A percentile compares a stretch with the other conserved stretches of the same genome.
Evolutionary conservation across 2,329 filamentous ascomycete species (phyloP).

Genomic region (Nemania diffusa): DNA sequence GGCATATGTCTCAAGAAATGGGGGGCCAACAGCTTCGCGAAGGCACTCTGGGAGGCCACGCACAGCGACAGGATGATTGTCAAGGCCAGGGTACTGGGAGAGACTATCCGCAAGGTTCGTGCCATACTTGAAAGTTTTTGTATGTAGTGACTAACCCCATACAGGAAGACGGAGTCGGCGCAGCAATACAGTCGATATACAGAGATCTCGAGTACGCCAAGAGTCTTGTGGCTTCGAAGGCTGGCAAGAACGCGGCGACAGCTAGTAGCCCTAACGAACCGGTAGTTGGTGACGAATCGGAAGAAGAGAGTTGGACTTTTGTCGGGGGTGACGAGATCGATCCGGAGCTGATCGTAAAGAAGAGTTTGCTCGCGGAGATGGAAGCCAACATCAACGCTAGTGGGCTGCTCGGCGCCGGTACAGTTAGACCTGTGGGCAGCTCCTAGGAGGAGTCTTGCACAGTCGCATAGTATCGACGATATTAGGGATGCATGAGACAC

Average conservation of each 20-base stretch:
- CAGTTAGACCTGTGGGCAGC: slow-evolving; percentile 21
- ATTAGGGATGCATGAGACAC: slow-evolving; percentile 29
- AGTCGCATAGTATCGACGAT: slow-evolving; percentile 42
- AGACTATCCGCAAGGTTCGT: slow-evolving; percentile 85
- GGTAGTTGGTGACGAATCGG: slow-evolving; percentile 65
- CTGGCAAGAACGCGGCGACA: slow-evolving; percentile 59
- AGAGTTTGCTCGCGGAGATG: slow-evolving; percentile 43
- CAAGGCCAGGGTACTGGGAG: slow-evolving; percentile 83
- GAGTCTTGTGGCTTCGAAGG: slow-evolving; percentile 77
- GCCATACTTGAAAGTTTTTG: slow-evolving; percentile 10
- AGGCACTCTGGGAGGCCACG: slow-evolving; percentile 90
- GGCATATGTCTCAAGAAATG: slow-evolving; percentile 90
- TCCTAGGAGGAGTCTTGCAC: slow-evolving; percentile 44
- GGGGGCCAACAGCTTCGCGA: slow-evolving; percentile 85
- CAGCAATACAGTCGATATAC: slow-evolving; percentile 91
- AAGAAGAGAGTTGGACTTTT: slow-evolving; percentile 92
- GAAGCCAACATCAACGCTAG: slow-evolving; percentile 37
- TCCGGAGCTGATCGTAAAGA: slow-evolving; percentile 48
- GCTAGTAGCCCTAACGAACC: slow-evolving; percentile 47
- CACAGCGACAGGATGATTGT: slow-evolving; percentile 90
- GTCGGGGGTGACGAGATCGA: slow-evolving; percentile 66
- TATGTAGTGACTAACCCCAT: slow-evolving; percentile 36
- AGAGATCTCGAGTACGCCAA: slow-evolving; percentile 94
- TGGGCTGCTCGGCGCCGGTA: slow-evolving; percentile 34
- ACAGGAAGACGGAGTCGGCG: slow-evolving; percentile 89